Conservation (phyloP, 2,329 filamentous ascomycete genomes). For the Ascochyta viciae-villosae region DNA sequence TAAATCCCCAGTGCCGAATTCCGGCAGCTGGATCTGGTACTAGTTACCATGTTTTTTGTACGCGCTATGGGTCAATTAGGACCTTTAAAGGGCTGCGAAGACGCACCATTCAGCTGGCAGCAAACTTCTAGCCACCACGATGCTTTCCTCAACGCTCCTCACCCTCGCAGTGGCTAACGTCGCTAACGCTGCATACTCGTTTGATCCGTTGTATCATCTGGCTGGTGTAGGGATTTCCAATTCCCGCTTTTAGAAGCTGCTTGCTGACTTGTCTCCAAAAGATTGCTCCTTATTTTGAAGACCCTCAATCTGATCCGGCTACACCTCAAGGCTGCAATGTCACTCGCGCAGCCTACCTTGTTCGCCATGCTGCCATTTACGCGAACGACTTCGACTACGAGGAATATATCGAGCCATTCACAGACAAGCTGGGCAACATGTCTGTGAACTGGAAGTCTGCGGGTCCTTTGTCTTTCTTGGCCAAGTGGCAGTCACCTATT, state of each 20-base stretch:
- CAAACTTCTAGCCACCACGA: conserved; percentile 7
- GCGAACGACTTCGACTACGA: conserved; percentile 62
- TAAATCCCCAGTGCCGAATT: conserved; percentile 16
- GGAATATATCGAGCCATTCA: conserved; percentile 59
- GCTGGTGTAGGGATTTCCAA: conserved; percentile 42
- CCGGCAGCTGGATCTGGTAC: conserved; percentile 6
- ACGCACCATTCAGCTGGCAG: background rate
- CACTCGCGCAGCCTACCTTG: conserved; percentile 57
- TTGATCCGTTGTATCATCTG: conserved; percentile 58
- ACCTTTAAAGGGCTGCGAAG: conserved; percentile 6
- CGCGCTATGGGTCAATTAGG: background rate
- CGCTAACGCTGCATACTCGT: conserved; percentile 47
- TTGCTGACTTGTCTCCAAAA: background rate
- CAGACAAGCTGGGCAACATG: conserved; percentile 65
- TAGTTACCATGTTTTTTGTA: conserved; percentile 1
- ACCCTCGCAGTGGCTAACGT: conserved; percentile 37
- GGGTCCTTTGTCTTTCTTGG: conserved; percentile 63
- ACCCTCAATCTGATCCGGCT: conserved; percentile 55
- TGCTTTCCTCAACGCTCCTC: conserved; percentile 29
- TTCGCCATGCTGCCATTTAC: conserved; percentile 60
- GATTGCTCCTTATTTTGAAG: conserved; percentile 59
- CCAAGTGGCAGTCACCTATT: conserved; percentile 64
- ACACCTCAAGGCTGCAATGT: conserved; percentile 61
- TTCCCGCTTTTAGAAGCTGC: background rate
- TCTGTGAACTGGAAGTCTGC: conserved; percentile 65